phyloP scores from a whole-genome alignment of 2,329 filamentous ascomycete species.

The Aspergillus sp. region DNA sequence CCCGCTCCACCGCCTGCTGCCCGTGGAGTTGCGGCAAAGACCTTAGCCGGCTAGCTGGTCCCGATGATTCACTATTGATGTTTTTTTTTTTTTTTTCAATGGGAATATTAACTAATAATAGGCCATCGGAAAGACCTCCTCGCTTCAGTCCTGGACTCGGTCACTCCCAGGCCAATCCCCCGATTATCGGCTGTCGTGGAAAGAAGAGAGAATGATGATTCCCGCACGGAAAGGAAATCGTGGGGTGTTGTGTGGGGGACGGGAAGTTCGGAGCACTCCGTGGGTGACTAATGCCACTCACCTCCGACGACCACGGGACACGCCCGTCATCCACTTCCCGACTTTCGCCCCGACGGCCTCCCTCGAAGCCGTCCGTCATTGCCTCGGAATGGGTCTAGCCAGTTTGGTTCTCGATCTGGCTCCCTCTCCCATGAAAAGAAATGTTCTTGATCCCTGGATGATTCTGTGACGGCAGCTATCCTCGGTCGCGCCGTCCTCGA shows the following conservation, averaged over 20 bases:
- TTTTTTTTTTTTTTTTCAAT: no score
- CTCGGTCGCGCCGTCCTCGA: background rate
- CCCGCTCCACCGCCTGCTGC: background rate
- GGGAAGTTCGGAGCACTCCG: background rate
- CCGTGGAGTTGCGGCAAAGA: background rate
- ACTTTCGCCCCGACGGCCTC: constrained; percentile 16
- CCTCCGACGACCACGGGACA: background rate
- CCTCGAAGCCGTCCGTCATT: constrained; percentile 12
- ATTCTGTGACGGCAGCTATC: background rate
- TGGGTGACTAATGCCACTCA: background rate
- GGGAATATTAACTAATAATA: no score
- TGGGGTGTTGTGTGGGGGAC: background rate
- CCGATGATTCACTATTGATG: background rate
- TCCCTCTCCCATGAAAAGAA: background rate
- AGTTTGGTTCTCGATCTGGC: background rate
- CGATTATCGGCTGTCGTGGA: no score
- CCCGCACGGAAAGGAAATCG: no score
- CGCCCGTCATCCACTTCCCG: constrained; percentile 17
- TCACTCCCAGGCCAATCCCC: no score
- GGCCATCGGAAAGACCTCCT: no score
- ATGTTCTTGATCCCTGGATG: background rate
- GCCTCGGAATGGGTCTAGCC: constrained; percentile 20
- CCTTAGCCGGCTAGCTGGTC: background rate
- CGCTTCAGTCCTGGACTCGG: no score
- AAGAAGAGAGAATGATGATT: no score